A percentile compares a stretch with the other conserved stretches of the same genome.
Conservation (phyloP, 257 asterid genomes). For the Knoxia roxburghii region DNA sequence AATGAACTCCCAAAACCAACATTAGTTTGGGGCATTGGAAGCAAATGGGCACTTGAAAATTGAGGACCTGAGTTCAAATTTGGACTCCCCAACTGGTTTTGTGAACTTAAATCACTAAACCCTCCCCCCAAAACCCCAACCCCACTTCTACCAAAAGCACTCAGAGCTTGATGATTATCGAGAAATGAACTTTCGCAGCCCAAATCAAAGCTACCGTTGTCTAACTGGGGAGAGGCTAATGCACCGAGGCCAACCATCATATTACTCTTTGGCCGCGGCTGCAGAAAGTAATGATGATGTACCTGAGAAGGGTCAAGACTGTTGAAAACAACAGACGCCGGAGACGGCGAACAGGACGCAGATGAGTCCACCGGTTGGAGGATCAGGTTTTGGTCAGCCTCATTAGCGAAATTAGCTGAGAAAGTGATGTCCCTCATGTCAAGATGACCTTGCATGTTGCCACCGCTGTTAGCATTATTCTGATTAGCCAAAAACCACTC, state of each 20-base stretch:
- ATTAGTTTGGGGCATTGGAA: conserved; percentile 30
- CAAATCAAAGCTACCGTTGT: conserved; percentile 37
- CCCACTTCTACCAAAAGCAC: conserved; percentile 26
- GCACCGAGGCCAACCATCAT: conserved; percentile 18
- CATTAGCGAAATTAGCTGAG: conserved; percentile 42
- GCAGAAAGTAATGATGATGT: conserved; percentile 38
- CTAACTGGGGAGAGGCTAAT: conserved; percentile 32
- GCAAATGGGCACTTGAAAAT: conserved; percentile 25
- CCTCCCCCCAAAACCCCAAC: conserved; percentile 14
- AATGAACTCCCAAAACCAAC: conserved; percentile 32
- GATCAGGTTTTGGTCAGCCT: conserved; percentile 39
- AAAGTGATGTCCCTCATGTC: conserved; percentile 38
- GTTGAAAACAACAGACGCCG: conserved; percentile 52
- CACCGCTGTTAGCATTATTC: conserved; percentile 7
- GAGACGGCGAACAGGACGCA: conserved; percentile 73
- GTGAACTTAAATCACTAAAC: conserved; percentile 38
- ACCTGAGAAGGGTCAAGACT: conserved; percentile 51
- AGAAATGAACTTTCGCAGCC: conserved; percentile 58
- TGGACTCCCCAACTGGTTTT: conserved; percentile 30
- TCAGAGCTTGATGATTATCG: conserved; percentile 31
- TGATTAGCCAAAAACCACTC: conserved; percentile 51
- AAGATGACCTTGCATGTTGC: conserved; percentile 39
- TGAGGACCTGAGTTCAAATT: conserved; percentile 33
- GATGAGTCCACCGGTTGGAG: conserved; percentile 60
- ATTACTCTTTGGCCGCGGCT: conserved; percentile 32